These are phyloP conservation scores for Vigna radiata DNA, from an alignment of 306 rosid species.

Conservation along the genomic window DNA sequence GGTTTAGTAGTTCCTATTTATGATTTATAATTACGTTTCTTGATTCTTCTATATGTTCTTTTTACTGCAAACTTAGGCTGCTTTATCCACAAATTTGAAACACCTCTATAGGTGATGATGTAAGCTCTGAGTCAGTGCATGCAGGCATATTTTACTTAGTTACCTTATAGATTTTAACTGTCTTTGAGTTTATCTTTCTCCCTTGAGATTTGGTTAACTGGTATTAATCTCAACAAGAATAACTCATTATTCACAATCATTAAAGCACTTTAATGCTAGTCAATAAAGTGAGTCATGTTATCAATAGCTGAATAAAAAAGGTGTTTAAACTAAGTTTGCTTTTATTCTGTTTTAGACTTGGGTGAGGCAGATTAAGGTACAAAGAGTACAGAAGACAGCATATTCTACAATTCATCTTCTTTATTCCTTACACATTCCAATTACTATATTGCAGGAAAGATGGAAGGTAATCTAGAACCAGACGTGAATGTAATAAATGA, in stretches of 20 bases:
- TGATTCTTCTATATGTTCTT: background rate
- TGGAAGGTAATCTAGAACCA: background rate
- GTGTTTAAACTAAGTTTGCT: background rate
- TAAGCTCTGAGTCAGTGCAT: too few relatives aligned
- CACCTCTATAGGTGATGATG: too few relatives aligned
- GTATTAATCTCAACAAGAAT: background rate
- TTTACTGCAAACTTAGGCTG: constrained; percentile 3
- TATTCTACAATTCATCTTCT: background rate
- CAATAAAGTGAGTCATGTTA: background rate
- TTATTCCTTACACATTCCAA: background rate
- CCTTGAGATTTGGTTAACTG: background rate
- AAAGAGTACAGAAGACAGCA: background rate
- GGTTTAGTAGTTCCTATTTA: constrained; percentile 19
- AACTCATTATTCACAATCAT: background rate
- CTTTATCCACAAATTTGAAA: background rate
- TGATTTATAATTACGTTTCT: background rate
- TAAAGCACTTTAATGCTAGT: background rate
- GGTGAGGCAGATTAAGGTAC: background rate
- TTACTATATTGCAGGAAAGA: constrained; percentile 16
- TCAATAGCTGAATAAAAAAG: background rate
- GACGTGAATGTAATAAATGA: constrained; percentile 5
- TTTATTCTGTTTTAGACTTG: background rate
- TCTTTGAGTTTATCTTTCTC: background rate
- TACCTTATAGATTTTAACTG: background rate
- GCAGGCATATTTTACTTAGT: too few relatives aligned